phyloP scores from a whole-genome alignment of 2,329 filamentous ascomycete species.

The Pestalotiopsis sp. region DNA sequence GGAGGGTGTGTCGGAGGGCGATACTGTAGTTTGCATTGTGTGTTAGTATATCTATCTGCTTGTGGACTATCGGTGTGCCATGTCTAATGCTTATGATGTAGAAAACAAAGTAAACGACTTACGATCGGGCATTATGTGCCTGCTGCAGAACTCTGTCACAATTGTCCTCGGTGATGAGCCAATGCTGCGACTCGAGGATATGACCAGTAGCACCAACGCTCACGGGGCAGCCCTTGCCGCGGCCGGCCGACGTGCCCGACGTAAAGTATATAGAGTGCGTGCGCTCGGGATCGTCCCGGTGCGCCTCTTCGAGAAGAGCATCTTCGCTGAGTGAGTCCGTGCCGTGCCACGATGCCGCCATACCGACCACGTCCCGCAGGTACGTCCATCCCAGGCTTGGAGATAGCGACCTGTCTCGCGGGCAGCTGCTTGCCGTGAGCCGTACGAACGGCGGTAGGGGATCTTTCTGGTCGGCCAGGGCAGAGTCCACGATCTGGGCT shows the following conservation, averaged over 20 bases:
- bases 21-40: constrained; percentile 1
- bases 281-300: constrained; percentile 2
- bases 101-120: not conserved
- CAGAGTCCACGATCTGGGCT: constrained; percentile 5
- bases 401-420: not conserved
- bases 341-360: not conserved
- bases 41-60: not conserved
- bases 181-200: constrained; percentile 15
- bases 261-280: constrained; percentile 17
- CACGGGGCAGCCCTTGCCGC: constrained; percentile 16
- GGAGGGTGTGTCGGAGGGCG: constrained; percentile 14
- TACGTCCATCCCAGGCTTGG: not conserved
- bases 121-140: constrained; percentile 15
- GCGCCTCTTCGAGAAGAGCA: not conserved
- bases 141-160: constrained; percentile 12
- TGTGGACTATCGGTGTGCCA: too few species aligned
- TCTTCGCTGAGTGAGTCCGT: not conserved
- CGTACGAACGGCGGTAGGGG: constrained; percentile 3
- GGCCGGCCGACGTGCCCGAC: constrained; percentile 15
- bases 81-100: not conserved
- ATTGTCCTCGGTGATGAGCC: constrained; percentile 12
- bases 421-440: not conserved
- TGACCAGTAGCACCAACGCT: constrained; percentile 13
- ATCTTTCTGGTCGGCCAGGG: constrained; percentile 5
- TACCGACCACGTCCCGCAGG: not conserved